These are phyloP conservation scores for Warburgia ugandensis DNA, from an alignment of 164 flowering plant genomes.

Conservation along the genomic window DNA sequence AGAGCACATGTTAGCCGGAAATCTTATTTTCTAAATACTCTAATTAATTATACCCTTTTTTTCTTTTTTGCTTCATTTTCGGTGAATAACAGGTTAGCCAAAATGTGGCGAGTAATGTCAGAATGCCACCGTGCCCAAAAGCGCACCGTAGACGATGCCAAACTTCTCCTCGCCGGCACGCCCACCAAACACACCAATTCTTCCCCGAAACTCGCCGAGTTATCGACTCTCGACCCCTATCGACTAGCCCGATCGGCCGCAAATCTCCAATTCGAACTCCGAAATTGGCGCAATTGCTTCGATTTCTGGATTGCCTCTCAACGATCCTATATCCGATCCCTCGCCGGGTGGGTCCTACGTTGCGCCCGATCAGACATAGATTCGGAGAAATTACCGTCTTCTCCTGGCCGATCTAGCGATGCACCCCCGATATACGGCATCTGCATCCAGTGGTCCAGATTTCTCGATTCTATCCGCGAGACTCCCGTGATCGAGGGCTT, in stretches of 20 bases:
- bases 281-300: slow-evolving; percentile 76
- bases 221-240: slow-evolving; percentile 40
- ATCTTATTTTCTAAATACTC: too few relatives aligned
- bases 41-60: too few relatives aligned
- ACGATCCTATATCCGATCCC: slow-evolving; percentile 61
- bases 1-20: too few relatives aligned
- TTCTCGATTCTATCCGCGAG: slow-evolving; percentile 49
- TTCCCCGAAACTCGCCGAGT: slow-evolving; percentile 27
- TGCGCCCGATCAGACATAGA: slow-evolving; percentile 48
- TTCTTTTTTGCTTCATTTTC: too few relatives aligned
- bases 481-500: slow-evolving; percentile 55
- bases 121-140: slow-evolving; percentile 81
- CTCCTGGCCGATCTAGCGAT: slow-evolving; percentile 56
- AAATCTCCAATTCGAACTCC: slow-evolving; percentile 71
- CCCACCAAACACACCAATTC: slow-evolving; percentile 39
- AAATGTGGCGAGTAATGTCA: slow-evolving; percentile 96
- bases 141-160: slow-evolving; percentile 76
- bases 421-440: slow-evolving; percentile 61
- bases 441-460: slow-evolving; percentile 73
- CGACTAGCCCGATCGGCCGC: slow-evolving; percentile 53
- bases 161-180: slow-evolving; percentile 61
- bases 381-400: slow-evolving; percentile 35
- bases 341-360: slow-evolving; percentile 73
- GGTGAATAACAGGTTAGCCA: slow-evolving; percentile 46
- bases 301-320: slow-evolving; percentile 83